Evolutionary conservation across 2,329 filamentous ascomycete species (phyloP), one percentile per base, ranked within the genome.

Genomic region (Chalaropsis ovoidea): DNA sequence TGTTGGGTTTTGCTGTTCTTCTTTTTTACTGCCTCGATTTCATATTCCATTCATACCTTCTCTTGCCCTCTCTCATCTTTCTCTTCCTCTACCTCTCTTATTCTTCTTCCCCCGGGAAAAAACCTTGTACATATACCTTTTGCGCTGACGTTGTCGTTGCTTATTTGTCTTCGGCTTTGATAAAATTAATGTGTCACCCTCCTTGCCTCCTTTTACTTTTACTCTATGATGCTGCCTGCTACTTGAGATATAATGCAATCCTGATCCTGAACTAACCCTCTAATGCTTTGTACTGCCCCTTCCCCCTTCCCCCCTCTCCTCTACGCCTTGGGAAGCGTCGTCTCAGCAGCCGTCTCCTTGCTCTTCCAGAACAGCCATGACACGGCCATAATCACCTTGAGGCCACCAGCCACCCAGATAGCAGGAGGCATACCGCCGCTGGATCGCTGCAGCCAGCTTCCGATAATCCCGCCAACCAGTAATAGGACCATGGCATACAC

Each of bases 391-490:
- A 73, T 64, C 8, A 77, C 68, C 72, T 81, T 81, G 64, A 81
- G 71, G 5, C 72, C 78, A 13, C 74, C 77, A 7, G 75, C 74
- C 7, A 79, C 70, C 78, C 78, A 81, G 17, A 81, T 71, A 3
- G 76, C 75, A 10, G 74, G 74, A 54, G 73, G 70, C 70, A 80
- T 74, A 3, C 76, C 77, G 13, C 73, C 74, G 0, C 69, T 67
- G 35, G 75, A 77, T 68, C 76, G 75, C 69, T 77, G 75, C 66
- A 82, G 70, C 79, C 79, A 82, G 0, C 77, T 79, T 39, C 78
- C 78, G 7, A 72, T 72, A 47, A 83, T 77, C 3, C 76, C 79
- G 3, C 80, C 80, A 2, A 73, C 68, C 3, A 83, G 71, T 31
- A 82, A 73, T 17, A 79, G 69, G 0, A 81, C 72, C 8, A 79